A percentile compares a stretch with the other conserved stretches of the same genome.
Evolutionary conservation across 495 filamentous ascomycete species (phyloP).

Genomic region (Daldinia decipiens): DNA sequence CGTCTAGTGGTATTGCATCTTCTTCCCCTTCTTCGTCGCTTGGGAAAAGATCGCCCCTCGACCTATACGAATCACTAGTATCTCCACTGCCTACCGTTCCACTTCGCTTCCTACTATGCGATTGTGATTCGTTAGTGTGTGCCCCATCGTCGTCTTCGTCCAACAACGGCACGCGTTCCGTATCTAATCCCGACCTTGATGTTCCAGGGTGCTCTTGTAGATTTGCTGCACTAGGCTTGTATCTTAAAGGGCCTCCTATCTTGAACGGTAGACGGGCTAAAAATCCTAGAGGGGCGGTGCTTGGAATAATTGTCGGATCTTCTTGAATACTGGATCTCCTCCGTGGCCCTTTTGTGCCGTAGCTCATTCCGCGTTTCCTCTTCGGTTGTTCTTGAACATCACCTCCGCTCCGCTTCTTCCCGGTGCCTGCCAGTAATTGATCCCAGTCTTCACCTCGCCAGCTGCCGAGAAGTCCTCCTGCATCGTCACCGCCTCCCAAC

Average conservation of each 20-base stretch:
- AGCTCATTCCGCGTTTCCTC: constrained; percentile 85
- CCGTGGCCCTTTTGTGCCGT: constrained; percentile 73
- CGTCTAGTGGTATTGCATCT: constrained; percentile 91
- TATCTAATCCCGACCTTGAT: constrained; percentile 50
- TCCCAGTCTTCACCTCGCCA: constrained; percentile 90
- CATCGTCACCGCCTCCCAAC: constrained; percentile 62
- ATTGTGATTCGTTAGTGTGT: constrained; percentile 27
- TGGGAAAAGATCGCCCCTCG: constrained; percentile 91
- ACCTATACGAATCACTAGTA: constrained; percentile 89
- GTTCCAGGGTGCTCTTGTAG: constrained; percentile 84
- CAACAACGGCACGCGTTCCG: constrained; percentile 79
- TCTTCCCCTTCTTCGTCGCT: constrained; percentile 90
- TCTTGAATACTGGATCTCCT: constrained; percentile 75
- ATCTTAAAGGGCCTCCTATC: constrained; percentile 81
- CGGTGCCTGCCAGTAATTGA: constrained; percentile 81
- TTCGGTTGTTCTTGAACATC: constrained; percentile 72
- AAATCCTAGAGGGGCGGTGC: constrained; percentile 86
- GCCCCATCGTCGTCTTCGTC: constrained; percentile 58
- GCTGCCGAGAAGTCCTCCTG: constrained; percentile 69
- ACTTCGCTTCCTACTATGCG: constrained; percentile 74
- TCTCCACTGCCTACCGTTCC: constrained; percentile 82
- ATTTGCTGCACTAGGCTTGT: constrained; percentile 91
- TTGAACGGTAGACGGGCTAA: constrained; percentile 85
- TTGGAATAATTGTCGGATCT: constrained; percentile 92
- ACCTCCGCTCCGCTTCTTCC: constrained; percentile 56